Conservation (phyloP, 1,139 yeast genomes). For the Sugiyamaella novakii region DNA sequence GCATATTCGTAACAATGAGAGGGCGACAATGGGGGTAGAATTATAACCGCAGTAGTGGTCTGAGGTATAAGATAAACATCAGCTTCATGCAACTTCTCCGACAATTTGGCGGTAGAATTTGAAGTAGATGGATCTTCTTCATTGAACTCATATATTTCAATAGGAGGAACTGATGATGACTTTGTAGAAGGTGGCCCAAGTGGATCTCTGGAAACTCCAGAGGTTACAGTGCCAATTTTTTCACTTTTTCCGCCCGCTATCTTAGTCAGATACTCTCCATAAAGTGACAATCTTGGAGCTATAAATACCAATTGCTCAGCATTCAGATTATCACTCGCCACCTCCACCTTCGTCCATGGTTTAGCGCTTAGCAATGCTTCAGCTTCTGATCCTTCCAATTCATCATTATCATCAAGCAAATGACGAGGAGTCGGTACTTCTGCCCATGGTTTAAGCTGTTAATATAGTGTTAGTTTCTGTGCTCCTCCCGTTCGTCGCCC, state of each 20-base stretch:
- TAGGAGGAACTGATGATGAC: background rate
- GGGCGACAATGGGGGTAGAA: constrained; percentile 28
- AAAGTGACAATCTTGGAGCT: constrained; percentile 28
- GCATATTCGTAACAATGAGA: constrained; percentile 29
- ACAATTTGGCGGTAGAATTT: background rate
- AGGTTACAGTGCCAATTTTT: constrained; percentile 23
- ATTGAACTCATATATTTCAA: constrained; percentile 22
- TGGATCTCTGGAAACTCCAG: constrained; percentile 18
- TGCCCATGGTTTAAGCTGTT: constrained; percentile 54
- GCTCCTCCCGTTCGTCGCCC: no score
- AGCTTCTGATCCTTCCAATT: constrained; percentile 43
- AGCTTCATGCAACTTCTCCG: constrained; percentile 18
- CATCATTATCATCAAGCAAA: constrained; percentile 49
- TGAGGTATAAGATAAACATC: constrained; percentile 19
- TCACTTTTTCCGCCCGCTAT: background rate
- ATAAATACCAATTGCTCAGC: constrained; percentile 27
- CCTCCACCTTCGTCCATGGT: constrained; percentile 29
- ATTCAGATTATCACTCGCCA: background rate
- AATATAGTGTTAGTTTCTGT: no score
- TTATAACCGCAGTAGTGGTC: constrained; percentile 17
- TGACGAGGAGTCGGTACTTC: constrained; percentile 59
- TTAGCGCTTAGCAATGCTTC: constrained; percentile 23
- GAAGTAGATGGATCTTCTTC: constrained; percentile 8
- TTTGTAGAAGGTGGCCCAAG: background rate
- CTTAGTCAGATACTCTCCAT: constrained; percentile 21